Evolutionary conservation across 345 rosid genomes (phyloP).

Genomic region (Aurinia saxatilis): DNA sequence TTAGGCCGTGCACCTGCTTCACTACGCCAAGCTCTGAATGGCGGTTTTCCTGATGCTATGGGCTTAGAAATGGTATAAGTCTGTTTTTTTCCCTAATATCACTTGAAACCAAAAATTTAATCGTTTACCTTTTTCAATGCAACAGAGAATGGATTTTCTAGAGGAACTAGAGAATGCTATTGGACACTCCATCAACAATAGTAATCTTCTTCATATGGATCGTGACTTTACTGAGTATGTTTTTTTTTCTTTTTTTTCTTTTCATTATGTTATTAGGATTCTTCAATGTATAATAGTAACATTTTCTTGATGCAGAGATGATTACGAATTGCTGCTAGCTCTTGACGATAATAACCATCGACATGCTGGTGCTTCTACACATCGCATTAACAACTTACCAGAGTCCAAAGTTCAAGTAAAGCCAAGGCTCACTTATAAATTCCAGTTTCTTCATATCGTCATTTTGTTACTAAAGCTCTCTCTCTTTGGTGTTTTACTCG

Average conservation of each 20-base stretch:
- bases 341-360: constrained; percentile 69
- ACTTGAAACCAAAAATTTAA: not conserved
- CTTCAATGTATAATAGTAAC: not conserved
- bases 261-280: not conserved
- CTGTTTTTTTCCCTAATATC: not conserved
- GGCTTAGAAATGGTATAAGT: constrained; percentile 59
- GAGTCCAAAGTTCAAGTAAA: constrained; percentile 61
- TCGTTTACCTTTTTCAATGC: not conserved
- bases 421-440: not conserved
- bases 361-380: constrained; percentile 54
- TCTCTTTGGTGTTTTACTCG: constrained; percentile 8
- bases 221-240: constrained; percentile 86
- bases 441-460: not conserved
- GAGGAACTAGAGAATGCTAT: constrained; percentile 65
- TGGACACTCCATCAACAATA: constrained; percentile 37
- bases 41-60: constrained; percentile 63
- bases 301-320: constrained; percentile 46
- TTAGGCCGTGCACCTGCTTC: constrained; percentile 35
- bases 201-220: constrained; percentile 45
- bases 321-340: constrained; percentile 87
- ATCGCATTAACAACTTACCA: constrained; percentile 72
- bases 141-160: constrained; percentile 70
- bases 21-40: constrained; percentile 37
- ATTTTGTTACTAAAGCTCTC: not conserved
- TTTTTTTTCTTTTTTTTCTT: not conserved